These are phyloP conservation scores for fission yeast (Schizosaccharomyces pombe) DNA, from an alignment of 805 yeast species.

Conservation along the genomic window ASM294v3 CU329670.1:589001-589500, in stretches of 20 bases:
- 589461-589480: constrained; percentile 45
- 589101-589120: not conserved
- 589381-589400: constrained; percentile 31
- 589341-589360: constrained; percentile 61
- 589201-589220: not conserved
- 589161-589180: constrained; percentile 9
- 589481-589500: constrained; percentile 47
- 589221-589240: not conserved
- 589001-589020: constrained; percentile 11
- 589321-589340: constrained; percentile 83
- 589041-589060: not conserved
- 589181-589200: not conserved
- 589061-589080: not conserved
- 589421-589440: constrained; percentile 27
- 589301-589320: constrained; percentile 60
- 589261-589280: constrained; percentile 40
- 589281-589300: constrained; percentile 68
- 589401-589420: constrained; percentile 44
- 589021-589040: not conserved
- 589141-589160: not conserved
- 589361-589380: constrained; percentile 79
- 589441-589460: constrained; percentile 30
- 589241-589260: constrained; percentile 19
- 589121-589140: not conserved
- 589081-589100: not conserved